These are phyloP conservation scores for Apophysomyces sp. DNA, from an alignment of 371 early-diverging fungal genomes.

Conservation along the genomic window DNA sequence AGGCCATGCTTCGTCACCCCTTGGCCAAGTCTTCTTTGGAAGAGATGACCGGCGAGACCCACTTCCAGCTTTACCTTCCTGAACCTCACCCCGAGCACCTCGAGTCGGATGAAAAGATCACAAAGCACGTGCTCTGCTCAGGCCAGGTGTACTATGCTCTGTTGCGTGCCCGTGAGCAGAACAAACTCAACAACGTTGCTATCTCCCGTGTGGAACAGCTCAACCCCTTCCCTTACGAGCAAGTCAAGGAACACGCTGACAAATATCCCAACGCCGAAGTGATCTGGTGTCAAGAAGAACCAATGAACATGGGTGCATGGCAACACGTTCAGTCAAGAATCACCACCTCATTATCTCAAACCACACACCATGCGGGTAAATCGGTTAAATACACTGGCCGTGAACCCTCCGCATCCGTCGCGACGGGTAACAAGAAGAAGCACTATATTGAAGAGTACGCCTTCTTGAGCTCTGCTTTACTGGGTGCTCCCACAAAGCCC, in stretches of 20 bases:
- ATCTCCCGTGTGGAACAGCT: slow-evolving; percentile 95
- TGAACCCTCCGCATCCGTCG: slow-evolving; percentile 91
- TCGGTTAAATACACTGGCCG: slow-evolving; percentile 86
- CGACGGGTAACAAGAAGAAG: slow-evolving; percentile 97
- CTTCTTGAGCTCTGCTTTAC: slow-evolving; percentile 80
- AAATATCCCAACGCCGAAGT: slow-evolving; percentile 89
- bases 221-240: slow-evolving; percentile 95
- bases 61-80: slow-evolving; percentile 90
- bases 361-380: slow-evolving; percentile 69
- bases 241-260: slow-evolving; percentile 81
- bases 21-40: slow-evolving; percentile 78
- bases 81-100: slow-evolving; percentile 83
- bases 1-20: slow-evolving; percentile 93
- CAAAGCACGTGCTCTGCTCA: slow-evolving; percentile 87
- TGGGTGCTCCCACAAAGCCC: slow-evolving; percentile 70
- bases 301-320: slow-evolving; percentile 94
- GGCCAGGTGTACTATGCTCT: slow-evolving; percentile 97
- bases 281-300: slow-evolving; percentile 96
- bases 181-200: slow-evolving; percentile 81
- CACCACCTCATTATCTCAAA: slow-evolving; percentile 73
- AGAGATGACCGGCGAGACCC: slow-evolving; percentile 82
- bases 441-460: slow-evolving; percentile 92
- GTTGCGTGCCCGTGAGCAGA: slow-evolving; percentile 81
- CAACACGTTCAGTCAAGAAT: slow-evolving; percentile 85
- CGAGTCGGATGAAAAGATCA: slow-evolving; percentile 76